These are phyloP conservation scores for Jacaranda copaia DNA, from an alignment of 257 asterid species.

Conservation along the genomic window DNA sequence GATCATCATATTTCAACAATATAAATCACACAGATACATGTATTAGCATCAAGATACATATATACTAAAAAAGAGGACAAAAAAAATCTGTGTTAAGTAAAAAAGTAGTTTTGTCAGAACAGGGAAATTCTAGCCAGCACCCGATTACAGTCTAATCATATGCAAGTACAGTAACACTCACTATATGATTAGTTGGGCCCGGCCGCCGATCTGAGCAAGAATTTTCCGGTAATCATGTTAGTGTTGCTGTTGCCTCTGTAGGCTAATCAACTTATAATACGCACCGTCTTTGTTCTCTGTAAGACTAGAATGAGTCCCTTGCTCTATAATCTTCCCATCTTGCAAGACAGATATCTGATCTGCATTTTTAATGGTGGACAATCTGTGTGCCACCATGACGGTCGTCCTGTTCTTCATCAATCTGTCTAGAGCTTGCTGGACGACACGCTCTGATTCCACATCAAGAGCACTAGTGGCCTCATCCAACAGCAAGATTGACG, in stretches of 20 bases:
- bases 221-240: conserved; percentile 8
- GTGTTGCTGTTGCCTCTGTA: conserved; percentile 66
- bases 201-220: background rate
- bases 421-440: conserved; percentile 73
- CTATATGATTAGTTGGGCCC: background rate
- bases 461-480: conserved; percentile 91
- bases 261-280: conserved; percentile 67
- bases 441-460: conserved; percentile 74
- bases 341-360: conserved; percentile 79
- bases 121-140: background rate
- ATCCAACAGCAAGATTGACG: conserved; percentile 72
- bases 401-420: conserved; percentile 82
- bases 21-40: conserved; percentile 31
- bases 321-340: conserved; percentile 81
- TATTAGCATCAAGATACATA: conserved; percentile 30
- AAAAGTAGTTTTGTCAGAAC: conserved; percentile 7
- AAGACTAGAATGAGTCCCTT: conserved; percentile 74
- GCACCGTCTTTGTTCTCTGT: conserved; percentile 76
- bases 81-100: conserved; percentile 5
- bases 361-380: conserved; percentile 72
- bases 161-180: background rate
- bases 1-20: conserved; percentile 13
- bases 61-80: background rate
- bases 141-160: no score
- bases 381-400: conserved; percentile 76